Percentiles rank a stretch among this genome's conserved stretches.
Evolutionary conservation across 1,284 basidiomycete genomes (phyloP).

Genomic region (Irpex rosettiformis): DNA sequence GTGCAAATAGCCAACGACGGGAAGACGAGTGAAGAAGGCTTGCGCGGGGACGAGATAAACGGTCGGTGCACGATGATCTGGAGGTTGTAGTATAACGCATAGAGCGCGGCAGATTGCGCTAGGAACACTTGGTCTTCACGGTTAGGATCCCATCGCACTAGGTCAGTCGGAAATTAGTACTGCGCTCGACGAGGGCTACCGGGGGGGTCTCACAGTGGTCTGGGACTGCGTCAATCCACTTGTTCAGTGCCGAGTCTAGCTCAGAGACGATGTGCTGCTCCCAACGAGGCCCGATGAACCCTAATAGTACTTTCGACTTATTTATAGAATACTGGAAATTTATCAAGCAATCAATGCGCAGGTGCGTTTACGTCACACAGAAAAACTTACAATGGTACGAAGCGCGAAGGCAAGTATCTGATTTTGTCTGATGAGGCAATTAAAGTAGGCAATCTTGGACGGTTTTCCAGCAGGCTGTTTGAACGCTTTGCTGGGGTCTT

Average conservation of each 20-base stretch:
- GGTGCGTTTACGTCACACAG: not conserved
- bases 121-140: constrained; percentile 44
- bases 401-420: constrained; percentile 54
- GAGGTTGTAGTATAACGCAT: constrained; percentile 53
- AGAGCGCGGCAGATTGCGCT: constrained; percentile 52
- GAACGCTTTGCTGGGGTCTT: constrained; percentile 39
- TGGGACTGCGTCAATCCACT: constrained; percentile 60
- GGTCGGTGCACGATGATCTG: constrained; percentile 60
- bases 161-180: not conserved
- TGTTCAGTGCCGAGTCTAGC: constrained; percentile 57
- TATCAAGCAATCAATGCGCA: not conserved
- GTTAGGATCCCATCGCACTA: constrained; percentile 58
- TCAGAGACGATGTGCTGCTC: constrained; percentile 56
- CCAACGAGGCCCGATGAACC: constrained; percentile 46
- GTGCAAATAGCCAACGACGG: constrained; percentile 64
- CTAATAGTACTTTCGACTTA: constrained; percentile 42
- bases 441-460: constrained; percentile 46
- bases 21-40: constrained; percentile 40
- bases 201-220: constrained; percentile 37
- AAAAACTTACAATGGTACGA: constrained; percentile 45
- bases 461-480: constrained; percentile 45
- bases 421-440: constrained; percentile 50
- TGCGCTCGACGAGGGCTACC: too few species aligned
- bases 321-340: constrained; percentile 52
- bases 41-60: constrained; percentile 52